Evolutionary conservation across 2,329 filamentous ascomycete species (phyloP).

Genomic region (Camillea tinctor): DNA sequence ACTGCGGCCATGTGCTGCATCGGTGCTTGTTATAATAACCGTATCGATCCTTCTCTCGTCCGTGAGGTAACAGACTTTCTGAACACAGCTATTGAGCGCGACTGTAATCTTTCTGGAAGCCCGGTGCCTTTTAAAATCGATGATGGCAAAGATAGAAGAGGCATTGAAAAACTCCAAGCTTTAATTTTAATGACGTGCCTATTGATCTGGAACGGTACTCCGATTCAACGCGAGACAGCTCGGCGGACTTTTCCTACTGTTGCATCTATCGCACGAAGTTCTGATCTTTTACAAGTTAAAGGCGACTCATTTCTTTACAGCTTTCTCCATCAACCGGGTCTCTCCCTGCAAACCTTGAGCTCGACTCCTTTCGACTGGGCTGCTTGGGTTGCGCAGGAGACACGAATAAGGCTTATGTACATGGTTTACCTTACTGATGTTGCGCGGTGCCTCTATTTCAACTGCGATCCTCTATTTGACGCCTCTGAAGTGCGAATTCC

Average conservation of each 20-base stretch:
- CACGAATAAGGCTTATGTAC: constrained; percentile 63
- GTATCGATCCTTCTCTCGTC: constrained; percentile 54
- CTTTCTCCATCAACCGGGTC: constrained; percentile 57
- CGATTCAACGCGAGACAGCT: constrained; percentile 62
- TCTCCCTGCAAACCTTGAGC: constrained; percentile 45
- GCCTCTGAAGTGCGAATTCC: constrained; percentile 63
- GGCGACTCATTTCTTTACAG: constrained; percentile 52
- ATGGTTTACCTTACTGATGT: constrained; percentile 64
- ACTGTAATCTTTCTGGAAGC: constrained; percentile 45
- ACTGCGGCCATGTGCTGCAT: constrained; percentile 69
- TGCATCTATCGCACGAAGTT: constrained; percentile 55
- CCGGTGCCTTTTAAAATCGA: constrained; percentile 37
- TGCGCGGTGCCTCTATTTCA: constrained; percentile 70
- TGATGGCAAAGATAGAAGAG: constrained; percentile 37
- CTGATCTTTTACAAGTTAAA: constrained; percentile 55
- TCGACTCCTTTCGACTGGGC: constrained; percentile 61
- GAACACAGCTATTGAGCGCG: constrained; percentile 56
- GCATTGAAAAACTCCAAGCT: constrained; percentile 67
- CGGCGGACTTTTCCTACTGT: constrained; percentile 58
- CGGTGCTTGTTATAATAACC: constrained; percentile 72
- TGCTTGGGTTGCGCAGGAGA: constrained; percentile 70
- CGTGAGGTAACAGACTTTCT: constrained; percentile 67
- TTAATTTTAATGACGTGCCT: constrained; percentile 61
- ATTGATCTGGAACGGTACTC: constrained; percentile 69
- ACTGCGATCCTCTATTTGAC: constrained; percentile 62